phyloP scores from a whole-genome alignment of 2,329 filamentous ascomycete species.

The Ascochyta pisi region DNA sequence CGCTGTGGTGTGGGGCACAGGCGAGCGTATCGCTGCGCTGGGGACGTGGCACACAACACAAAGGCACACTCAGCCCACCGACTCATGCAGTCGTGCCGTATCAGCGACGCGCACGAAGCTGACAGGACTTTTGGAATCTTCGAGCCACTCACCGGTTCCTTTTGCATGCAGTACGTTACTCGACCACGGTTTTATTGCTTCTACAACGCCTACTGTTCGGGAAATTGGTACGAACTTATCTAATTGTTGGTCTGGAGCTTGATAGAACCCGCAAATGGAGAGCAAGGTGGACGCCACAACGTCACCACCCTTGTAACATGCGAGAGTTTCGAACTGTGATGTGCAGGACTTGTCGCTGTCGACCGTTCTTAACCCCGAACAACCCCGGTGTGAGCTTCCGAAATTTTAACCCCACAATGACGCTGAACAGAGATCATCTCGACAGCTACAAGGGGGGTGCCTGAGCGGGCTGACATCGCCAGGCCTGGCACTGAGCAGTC shows the following conservation, averaged over 20 bases:
- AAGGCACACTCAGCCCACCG: constrained; percentile 14
- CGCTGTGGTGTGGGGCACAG: constrained; percentile 13
- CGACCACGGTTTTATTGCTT: constrained; percentile 2
- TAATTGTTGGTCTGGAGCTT: neutral
- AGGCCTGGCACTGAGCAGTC: too few species aligned
- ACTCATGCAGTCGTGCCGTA: constrained; percentile 12
- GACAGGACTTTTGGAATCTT: constrained; percentile 12
- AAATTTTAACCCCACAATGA: constrained; percentile 27
- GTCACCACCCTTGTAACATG: too few species aligned
- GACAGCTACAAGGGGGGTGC: too few species aligned
- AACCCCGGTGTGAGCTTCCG: constrained; percentile 1
- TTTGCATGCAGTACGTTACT: neutral
- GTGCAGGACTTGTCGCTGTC: neutral
- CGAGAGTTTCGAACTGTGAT: too few species aligned
- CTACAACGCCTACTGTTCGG: constrained; percentile 2
- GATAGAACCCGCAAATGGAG: too few species aligned
- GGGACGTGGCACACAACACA: constrained; percentile 10
- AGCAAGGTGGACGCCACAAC: too few species aligned
- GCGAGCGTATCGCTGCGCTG: constrained; percentile 12
- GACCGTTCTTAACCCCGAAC: neutral
- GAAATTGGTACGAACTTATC: neutral
- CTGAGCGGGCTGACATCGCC: too few species aligned
- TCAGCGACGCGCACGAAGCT: constrained; percentile 16
- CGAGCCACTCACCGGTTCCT: constrained; percentile 4
- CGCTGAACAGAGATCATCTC: constrained; percentile 9